Conservation (phyloP, 257 asterid genomes). For the Anisodus acutangulus region DNA sequence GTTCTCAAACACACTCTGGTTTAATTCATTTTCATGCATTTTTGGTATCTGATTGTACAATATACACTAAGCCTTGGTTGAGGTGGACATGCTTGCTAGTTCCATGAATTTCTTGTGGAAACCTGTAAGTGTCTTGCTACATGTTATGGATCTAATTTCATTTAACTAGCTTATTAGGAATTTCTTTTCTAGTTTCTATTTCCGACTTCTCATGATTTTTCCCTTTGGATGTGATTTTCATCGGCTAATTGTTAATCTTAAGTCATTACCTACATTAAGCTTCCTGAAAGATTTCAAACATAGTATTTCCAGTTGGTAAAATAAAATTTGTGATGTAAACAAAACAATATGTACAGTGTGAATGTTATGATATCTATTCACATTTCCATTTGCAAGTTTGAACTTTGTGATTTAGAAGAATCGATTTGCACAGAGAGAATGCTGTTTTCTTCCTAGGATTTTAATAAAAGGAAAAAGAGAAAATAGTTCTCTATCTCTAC, state of each 20-base stretch:
- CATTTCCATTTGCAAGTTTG: not conserved
- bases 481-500: not conserved
- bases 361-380: conserved; percentile 2
- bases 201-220: conserved; percentile 7
- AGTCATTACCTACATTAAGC: not conserved
- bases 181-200: conserved; percentile 5
- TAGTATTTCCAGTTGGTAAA: conserved; percentile 11
- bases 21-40: conserved; percentile 27
- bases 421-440: not conserved
- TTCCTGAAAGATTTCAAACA: not conserved
- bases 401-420: not conserved
- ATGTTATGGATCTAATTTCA: conserved; percentile 10
- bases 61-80: conserved; percentile 11
- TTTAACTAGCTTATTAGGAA: not conserved
- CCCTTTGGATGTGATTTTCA: conserved; percentile 27
- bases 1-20: conserved; percentile 26
- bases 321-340: conserved; percentile 3
- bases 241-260: not conserved
- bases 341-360: not conserved
- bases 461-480: not conserved
- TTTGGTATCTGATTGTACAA: not conserved
- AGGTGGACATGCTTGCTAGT: conserved; percentile 1
- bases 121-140: not conserved
- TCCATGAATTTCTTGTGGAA: not conserved
- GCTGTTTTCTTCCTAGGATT: conserved; percentile 6